A percentile compares a stretch with the other conserved stretches of the same genome.
Evolutionary conservation across 2,329 filamentous ascomycete species (phyloP).

Genomic region (Colletotrichum incanum): DNA sequence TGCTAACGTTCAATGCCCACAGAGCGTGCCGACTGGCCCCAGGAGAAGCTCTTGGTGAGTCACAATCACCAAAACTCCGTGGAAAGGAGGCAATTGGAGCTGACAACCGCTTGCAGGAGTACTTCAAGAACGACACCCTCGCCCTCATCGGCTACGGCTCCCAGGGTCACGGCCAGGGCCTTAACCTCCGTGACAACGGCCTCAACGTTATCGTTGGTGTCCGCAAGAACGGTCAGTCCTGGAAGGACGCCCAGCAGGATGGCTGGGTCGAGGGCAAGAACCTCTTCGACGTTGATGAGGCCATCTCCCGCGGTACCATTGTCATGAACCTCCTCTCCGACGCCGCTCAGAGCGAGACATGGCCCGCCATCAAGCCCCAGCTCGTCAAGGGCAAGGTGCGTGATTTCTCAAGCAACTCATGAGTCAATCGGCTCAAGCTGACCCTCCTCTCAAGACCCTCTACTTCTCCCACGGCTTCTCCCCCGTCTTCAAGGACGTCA

Average conservation of each 20-base stretch:
- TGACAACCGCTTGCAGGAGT: constrained; percentile 74
- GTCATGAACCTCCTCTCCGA: constrained; percentile 99
- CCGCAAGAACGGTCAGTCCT: constrained; percentile 97
- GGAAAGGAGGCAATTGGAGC: constrained; percentile 21
- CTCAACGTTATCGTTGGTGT: constrained; percentile 99
- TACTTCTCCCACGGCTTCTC: constrained; percentile 99
- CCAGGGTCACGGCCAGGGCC: constrained; percentile 98
- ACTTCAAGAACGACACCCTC: constrained; percentile 99
- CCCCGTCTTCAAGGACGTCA: constrained; percentile 99
- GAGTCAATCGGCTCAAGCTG: constrained; percentile 42
- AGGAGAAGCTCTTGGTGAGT: constrained; percentile 96
- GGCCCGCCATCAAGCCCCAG: constrained; percentile 98
- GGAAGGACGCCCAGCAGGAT: constrained; percentile 97
- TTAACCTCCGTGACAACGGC: constrained; percentile 99
- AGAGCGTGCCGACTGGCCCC: constrained; percentile 99
- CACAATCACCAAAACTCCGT: constrained; percentile 44
- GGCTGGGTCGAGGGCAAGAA: constrained; percentile 99
- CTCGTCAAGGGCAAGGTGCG: constrained; percentile 97
- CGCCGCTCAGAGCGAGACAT: constrained; percentile 98
- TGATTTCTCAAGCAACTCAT: constrained; percentile 38
- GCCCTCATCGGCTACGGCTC: constrained; percentile 99
- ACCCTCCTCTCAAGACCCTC: constrained; percentile 77
- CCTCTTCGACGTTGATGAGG: constrained; percentile 98
- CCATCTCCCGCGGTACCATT: constrained; percentile 93
- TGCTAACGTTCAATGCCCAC: constrained; percentile 46